A percentile compares a stretch with the other conserved stretches of the same genome.
Conservation (phyloP, 352 stramenopile species). For the Albugo candida region DNA sequence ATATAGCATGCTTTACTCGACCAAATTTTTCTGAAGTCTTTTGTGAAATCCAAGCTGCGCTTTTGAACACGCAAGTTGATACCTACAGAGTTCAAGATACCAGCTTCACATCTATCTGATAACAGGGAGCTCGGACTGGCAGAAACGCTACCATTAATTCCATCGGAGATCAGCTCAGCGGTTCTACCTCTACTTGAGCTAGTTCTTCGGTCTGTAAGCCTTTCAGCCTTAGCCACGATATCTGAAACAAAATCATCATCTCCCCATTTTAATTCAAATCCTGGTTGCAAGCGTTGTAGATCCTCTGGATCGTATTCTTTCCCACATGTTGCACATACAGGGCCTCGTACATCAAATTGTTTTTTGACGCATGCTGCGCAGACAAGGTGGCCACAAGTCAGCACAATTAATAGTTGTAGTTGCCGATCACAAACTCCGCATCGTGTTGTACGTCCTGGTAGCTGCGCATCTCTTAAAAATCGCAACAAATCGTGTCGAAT, state of each 20-base stretch:
- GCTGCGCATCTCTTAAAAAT: conserved; percentile 33
- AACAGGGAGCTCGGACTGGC: no score
- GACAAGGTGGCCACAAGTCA: conserved; percentile 82
- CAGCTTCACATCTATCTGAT: no score
- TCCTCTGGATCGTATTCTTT: conserved; percentile 63
- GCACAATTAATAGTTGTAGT: conserved; percentile 78
- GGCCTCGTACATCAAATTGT: conserved; percentile 23
- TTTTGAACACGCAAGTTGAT: no score
- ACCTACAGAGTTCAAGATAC: no score
- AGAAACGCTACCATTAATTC: no score
- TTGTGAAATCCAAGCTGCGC: neutral
- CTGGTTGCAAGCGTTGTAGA: conserved; percentile 76
- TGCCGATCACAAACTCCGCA: conserved; percentile 74
- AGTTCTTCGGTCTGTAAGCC: no score
- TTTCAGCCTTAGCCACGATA: no score
- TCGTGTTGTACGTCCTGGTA: conserved; percentile 19
- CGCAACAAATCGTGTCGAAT: conserved; percentile 17
- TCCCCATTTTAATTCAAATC: conserved; percentile 39
- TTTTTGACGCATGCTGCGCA: conserved; percentile 86
- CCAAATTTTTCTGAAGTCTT: conserved; percentile 12
- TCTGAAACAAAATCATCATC: no score
- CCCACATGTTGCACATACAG: conserved; percentile 30
- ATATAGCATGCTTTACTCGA: conserved; percentile 8
- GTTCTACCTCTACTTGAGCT: no score
- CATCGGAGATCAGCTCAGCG: no score